A percentile compares a stretch with the other conserved stretches of the same genome.
These are phyloP conservation scores for Blastobotrys persicus DNA, from an alignment of 1,139 yeast genomes.

Conservation along the genomic window DNA sequence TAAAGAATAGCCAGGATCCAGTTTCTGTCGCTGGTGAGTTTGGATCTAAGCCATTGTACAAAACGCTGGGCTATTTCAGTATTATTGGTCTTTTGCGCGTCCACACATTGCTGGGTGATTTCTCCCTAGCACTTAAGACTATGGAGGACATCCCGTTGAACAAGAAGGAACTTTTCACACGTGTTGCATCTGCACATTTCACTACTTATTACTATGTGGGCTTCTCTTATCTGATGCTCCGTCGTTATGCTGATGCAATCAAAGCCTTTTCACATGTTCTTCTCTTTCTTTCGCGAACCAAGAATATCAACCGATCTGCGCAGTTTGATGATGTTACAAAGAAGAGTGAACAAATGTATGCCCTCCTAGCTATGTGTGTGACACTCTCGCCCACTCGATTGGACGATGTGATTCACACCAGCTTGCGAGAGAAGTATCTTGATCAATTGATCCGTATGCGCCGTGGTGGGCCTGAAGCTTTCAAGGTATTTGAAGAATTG, in stretches of 20 bases:
- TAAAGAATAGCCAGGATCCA: constrained; percentile 37
- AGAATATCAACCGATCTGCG: constrained; percentile 44
- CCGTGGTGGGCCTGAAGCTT: constrained; percentile 45
- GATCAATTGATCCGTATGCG: constrained; percentile 45
- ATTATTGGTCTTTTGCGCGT: constrained; percentile 49
- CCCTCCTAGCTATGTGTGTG: constrained; percentile 46
- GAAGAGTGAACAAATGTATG: constrained; percentile 52
- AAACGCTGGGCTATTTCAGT: constrained; percentile 49
- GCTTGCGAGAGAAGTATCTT: constrained; percentile 47
- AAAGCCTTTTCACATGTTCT: constrained; percentile 48
- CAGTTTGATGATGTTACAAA: constrained; percentile 48
- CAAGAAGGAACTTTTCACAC: constrained; percentile 46
- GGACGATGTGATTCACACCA: constrained; percentile 45
- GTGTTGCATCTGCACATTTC: constrained; percentile 48
- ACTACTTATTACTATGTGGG: constrained; percentile 52
- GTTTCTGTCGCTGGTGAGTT: constrained; percentile 45
- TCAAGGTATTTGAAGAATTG: constrained; percentile 45
- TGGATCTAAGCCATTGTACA: constrained; percentile 44
- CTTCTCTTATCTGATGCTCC: constrained; percentile 49
- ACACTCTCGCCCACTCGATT: constrained; percentile 47
- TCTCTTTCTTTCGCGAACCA: constrained; percentile 46
- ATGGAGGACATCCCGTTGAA: constrained; percentile 47
- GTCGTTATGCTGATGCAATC: constrained; percentile 50
- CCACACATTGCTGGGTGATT: constrained; percentile 49
- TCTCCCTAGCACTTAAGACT: constrained; percentile 47